phyloP scores from a whole-genome alignment of 106 monocot genomes.

The Dendrobium huoshanense region DNA sequence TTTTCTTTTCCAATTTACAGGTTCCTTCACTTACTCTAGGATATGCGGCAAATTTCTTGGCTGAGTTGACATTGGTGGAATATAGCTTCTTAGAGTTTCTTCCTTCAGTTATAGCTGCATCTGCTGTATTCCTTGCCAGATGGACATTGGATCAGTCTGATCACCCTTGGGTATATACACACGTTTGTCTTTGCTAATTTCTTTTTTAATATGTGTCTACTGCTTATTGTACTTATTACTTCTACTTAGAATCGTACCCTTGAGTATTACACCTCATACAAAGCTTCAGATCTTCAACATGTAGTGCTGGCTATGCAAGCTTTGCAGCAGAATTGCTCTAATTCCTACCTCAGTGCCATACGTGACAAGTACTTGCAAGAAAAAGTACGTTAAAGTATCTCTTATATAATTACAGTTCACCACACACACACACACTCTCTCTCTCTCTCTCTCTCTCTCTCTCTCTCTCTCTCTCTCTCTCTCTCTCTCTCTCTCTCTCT shows the following conservation, averaged over 20 bases:
- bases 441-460: no score
- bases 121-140: constrained; percentile 79
- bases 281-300: constrained; percentile 45
- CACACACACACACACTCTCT: no score
- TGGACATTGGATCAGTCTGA: constrained; percentile 88
- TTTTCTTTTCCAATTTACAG: constrained; percentile 17
- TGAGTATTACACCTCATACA: constrained; percentile 73
- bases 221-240: background rate
- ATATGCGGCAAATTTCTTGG: constrained; percentile 42
- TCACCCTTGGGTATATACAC: constrained; percentile 58
- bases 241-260: constrained; percentile 57
- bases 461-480: no score
- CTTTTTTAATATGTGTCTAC: background rate
- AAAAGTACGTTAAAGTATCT: constrained; percentile 33
- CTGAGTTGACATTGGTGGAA: constrained; percentile 69
- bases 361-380: constrained; percentile 79
- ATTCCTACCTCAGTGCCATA: constrained; percentile 54
- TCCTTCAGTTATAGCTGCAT: constrained; percentile 74
- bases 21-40: constrained; percentile 39
- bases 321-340: constrained; percentile 50
- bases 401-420: background rate
- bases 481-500: no score
- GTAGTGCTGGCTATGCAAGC: constrained; percentile 47
- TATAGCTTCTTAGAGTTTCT: constrained; percentile 74
- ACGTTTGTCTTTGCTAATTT: background rate